A percentile compares a stretch with the other conserved stretches of the same genome.
Conservation (phyloP, 2,329 filamentous ascomycete genomes). For the Didymella arachidicola region DNA sequence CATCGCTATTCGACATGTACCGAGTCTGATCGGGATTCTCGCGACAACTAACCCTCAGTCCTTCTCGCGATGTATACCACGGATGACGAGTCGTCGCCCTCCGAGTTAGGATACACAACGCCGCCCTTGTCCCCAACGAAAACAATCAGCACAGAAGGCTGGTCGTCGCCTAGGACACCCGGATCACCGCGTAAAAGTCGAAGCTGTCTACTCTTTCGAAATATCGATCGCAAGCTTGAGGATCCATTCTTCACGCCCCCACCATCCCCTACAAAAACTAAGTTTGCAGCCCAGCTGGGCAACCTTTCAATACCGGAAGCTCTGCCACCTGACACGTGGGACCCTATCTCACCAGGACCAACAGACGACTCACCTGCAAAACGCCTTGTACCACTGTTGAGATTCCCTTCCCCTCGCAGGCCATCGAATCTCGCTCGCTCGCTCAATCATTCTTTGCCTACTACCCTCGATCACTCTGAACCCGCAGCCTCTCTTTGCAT, state of each 20-base stretch:
- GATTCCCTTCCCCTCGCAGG: too few relatives aligned
- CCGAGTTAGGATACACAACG: conserved; percentile 34
- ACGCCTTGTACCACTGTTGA: not conserved
- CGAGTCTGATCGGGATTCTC: conserved; percentile 11
- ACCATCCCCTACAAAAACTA: conserved; percentile 38
- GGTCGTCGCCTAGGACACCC: conserved; percentile 43
- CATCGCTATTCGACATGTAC: conserved; percentile 38
- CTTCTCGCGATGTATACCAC: conserved; percentile 34
- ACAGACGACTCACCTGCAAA: conserved; percentile 27
- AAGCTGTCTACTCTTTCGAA: conserved; percentile 37
- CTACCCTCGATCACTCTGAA: not conserved
- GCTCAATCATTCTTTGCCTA: conserved; percentile 23
- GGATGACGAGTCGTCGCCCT: conserved; percentile 28
- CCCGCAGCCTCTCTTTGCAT: not conserved
- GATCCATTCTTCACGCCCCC: conserved; percentile 27
- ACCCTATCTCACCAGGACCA: conserved; percentile 8
- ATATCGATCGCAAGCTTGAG: conserved; percentile 20
- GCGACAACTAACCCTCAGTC: conserved; percentile 15
- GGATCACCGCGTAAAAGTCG: conserved; percentile 42
- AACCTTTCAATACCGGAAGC: conserved; percentile 28
- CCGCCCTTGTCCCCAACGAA: conserved; percentile 49
- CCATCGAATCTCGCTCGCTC: conserved; percentile 15
- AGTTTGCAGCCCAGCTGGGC: conserved; percentile 23
- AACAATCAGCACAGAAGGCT: conserved; percentile 44
- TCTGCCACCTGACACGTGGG: conserved; percentile 12